Conservation (phyloP, 805 yeast species). For the Wickerhamomyces hampshirensis region DNA sequence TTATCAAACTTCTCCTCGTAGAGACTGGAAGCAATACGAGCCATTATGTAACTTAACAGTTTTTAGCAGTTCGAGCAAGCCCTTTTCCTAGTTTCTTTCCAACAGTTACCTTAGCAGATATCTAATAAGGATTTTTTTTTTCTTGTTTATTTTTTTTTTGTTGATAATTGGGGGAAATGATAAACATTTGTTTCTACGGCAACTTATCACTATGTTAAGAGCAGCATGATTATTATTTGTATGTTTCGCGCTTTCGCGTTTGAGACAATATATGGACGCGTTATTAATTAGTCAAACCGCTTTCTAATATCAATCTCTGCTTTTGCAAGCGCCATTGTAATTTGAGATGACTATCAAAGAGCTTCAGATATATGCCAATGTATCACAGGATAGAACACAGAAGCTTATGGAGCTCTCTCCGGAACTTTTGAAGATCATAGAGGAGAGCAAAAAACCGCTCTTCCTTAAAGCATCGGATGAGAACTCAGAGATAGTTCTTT, state of each 20-base stretch:
- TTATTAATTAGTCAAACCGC: no score
- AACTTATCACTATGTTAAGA: no score
- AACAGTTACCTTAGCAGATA: no score
- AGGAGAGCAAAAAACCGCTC: conserved; percentile 19
- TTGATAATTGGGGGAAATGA: background rate
- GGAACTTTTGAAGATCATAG: conserved; percentile 38
- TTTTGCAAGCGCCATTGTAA: background rate
- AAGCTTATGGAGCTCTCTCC: conserved; percentile 51
- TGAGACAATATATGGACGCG: background rate
- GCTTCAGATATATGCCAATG: conserved; percentile 18
- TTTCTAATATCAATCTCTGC: background rate
- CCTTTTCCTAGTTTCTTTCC: no score
- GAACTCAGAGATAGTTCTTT: conserved; percentile 48
- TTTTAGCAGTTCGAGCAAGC: no score
- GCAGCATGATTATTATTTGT: background rate
- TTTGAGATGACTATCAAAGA: background rate
- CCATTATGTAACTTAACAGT: conserved; percentile 4
- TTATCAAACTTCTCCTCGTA: conserved; percentile 20
- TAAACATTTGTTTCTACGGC: no score
- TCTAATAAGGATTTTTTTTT: no score
- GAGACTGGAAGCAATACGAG: conserved; percentile 21
- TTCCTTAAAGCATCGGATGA: conserved; percentile 28
- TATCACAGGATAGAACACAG: conserved; percentile 28
- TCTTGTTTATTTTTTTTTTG: background rate
- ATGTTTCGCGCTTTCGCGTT: no score